phyloP scores from a whole-genome alignment of 2,329 filamentous ascomycete species.

The Claviceps quebecensis region DNA sequence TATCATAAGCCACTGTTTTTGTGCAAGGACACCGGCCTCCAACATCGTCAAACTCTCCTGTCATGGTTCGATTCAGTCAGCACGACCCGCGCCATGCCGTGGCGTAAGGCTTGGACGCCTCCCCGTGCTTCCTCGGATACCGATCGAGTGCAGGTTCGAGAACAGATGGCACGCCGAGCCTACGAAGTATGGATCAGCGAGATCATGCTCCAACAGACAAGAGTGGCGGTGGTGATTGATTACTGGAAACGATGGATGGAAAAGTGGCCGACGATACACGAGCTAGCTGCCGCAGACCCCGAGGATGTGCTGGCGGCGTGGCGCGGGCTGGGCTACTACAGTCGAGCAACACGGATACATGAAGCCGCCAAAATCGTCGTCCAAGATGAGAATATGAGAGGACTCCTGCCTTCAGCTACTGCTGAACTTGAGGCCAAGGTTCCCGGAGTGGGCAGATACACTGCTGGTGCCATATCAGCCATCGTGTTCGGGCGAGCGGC shows the following conservation, averaged over 20 bases:
- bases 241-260: conserved; percentile 51
- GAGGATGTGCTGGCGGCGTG: conserved; percentile 46
- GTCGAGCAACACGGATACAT: conserved; percentile 46
- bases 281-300: conserved; percentile 36
- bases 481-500: conserved; percentile 47
- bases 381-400: conserved; percentile 23
- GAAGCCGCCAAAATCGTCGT: conserved; percentile 40
- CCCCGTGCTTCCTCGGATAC: conserved; percentile 2
- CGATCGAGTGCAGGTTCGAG: conserved; percentile 21
- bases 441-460: conserved; percentile 48
- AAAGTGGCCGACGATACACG: conserved; percentile 44
- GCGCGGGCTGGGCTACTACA: conserved; percentile 51
- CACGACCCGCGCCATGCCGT: conserved; percentile 38
- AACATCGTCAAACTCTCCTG: conserved; percentile 26
- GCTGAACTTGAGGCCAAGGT: conserved; percentile 34
- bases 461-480: conserved; percentile 46
- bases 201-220: conserved; percentile 54
- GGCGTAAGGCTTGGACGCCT: conserved; percentile 44
- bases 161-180: conserved; percentile 36
- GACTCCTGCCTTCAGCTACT: conserved; percentile 34
- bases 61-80: conserved; percentile 37
- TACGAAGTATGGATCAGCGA: conserved; percentile 56
- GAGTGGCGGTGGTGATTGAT: conserved; percentile 45
- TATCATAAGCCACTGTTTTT: conserved; percentile 40
- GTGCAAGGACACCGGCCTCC: conserved; percentile 18